A percentile compares a stretch with the other conserved stretches of the same genome.
These are phyloP conservation scores for Kodamaea ohmeri DNA, from an alignment of 1,139 yeast genomes.

Conservation along the genomic window DNA sequence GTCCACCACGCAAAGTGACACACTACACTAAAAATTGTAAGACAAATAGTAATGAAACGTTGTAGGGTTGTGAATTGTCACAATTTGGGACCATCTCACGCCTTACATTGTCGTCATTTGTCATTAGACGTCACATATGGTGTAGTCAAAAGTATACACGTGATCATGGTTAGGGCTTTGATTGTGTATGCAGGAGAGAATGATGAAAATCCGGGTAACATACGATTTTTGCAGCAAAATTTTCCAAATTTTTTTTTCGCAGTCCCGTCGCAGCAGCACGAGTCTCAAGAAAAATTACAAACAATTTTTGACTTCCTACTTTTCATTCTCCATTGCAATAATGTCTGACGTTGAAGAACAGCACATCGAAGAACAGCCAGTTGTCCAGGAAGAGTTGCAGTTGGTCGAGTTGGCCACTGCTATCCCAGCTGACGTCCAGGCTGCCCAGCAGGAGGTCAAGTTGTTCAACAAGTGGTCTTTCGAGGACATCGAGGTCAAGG, in stretches of 20 bases:
- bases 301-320: slow-evolving; percentile 9
- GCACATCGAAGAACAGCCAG: slow-evolving; percentile 59
- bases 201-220: slow-evolving; percentile 2
- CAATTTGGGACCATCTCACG: too few species aligned
- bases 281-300: slow-evolving; percentile 5
- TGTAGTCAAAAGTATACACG: neutral
- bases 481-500: slow-evolving; percentile 96
- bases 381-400: slow-evolving; percentile 71
- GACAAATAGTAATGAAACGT: neutral
- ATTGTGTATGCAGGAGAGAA: slow-evolving; percentile 3
- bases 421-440: slow-evolving; percentile 95
- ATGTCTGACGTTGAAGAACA: slow-evolving; percentile 57
- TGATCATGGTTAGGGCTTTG: slow-evolving; percentile 3
- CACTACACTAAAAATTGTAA: neutral
- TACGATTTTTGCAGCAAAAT: neutral
- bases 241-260: slow-evolving; percentile 5
- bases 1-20: neutral
- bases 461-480: slow-evolving; percentile 99
- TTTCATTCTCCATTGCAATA: slow-evolving; percentile 16
- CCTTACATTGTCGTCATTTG: too few species aligned
- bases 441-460: slow-evolving; percentile 94
- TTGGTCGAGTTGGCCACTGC: slow-evolving; percentile 87
- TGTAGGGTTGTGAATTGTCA: neutral
- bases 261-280: slow-evolving; percentile 1
- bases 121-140: too few species aligned